Evolutionary conservation across 768 basidiomycete species (phyloP).

Genomic region (Daedaleopsis nitida): DNA sequence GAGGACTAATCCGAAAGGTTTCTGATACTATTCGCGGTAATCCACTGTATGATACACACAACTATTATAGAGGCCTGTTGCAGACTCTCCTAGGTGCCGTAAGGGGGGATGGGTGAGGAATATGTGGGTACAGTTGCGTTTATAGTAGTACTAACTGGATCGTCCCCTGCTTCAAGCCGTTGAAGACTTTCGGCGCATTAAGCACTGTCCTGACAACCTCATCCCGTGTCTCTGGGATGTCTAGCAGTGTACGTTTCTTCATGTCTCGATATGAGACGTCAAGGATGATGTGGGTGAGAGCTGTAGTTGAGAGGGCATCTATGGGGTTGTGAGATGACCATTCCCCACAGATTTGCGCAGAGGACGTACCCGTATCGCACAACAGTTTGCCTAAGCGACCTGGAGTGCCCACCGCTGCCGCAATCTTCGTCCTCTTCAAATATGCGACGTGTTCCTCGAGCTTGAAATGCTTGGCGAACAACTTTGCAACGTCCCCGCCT

Average conservation of each 20-base stretch:
- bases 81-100: constrained; percentile 17
- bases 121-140: constrained; percentile 14
- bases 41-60: constrained; percentile 18
- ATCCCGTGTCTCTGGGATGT: constrained; percentile 83
- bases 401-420: constrained; percentile 90
- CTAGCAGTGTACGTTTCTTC: constrained; percentile 74
- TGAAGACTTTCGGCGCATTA: constrained; percentile 58
- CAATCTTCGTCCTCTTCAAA: constrained; percentile 82
- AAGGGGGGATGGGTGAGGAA: constrained; percentile 8
- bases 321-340: constrained; percentile 18
- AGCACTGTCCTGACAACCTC: constrained; percentile 79
- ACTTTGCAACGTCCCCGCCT: constrained; percentile 89
- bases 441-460: constrained; percentile 84
- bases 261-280: constrained; percentile 74
- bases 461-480: constrained; percentile 96
- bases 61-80: constrained; percentile 24
- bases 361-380: constrained; percentile 60
- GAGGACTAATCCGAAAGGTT: constrained; percentile 88
- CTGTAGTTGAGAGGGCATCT: constrained; percentile 75
- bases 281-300: constrained; percentile 82
- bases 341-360: background rate
- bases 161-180: constrained; percentile 69
- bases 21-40: constrained; percentile 48
- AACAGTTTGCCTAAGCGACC: constrained; percentile 87
- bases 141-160: constrained; percentile 62